Evolutionary conservation across 176 grass and related monocot genomes (phyloP).

Genomic region (Eragrostis curvula): DNA sequence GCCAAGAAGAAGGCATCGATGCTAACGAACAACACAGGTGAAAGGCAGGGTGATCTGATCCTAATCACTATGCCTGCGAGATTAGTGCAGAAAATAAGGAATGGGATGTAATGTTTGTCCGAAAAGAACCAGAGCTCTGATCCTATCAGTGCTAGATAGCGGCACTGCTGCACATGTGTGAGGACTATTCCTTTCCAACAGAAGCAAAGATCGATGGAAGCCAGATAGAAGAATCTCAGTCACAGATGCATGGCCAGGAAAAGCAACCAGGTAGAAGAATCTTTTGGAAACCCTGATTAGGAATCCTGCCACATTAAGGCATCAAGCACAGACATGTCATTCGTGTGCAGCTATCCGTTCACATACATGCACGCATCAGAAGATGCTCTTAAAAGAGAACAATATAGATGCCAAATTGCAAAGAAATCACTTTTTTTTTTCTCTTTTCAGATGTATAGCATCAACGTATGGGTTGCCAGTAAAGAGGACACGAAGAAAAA

Average conservation of each 20-base stretch:
- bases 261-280: conserved; percentile 38
- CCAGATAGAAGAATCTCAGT: conserved; percentile 42
- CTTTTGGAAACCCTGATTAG: conserved; percentile 51
- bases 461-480: conserved; percentile 3
- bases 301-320: conserved; percentile 45
- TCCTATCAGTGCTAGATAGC: not conserved
- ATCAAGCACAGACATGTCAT: conserved; percentile 12
- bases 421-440: not conserved
- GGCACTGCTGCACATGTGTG: conserved; percentile 28
- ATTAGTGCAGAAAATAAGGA: not conserved
- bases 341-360: conserved; percentile 24
- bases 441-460: not conserved
- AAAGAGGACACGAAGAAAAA: conserved; percentile 15
- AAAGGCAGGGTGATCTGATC: not conserved
- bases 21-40: not conserved
- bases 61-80: not conserved
- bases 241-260: conserved; percentile 52
- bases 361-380: conserved; percentile 4
- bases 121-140: not conserved
- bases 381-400: conserved; percentile 16
- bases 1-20: not conserved
- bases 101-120: not conserved
- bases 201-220: conserved; percentile 57
- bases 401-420: not conserved
- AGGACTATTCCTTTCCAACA: conserved; percentile 57